Conservation (phyloP, 2,329 filamentous ascomycete genomes). For the Hirsutella rhossiliensis region DNA sequence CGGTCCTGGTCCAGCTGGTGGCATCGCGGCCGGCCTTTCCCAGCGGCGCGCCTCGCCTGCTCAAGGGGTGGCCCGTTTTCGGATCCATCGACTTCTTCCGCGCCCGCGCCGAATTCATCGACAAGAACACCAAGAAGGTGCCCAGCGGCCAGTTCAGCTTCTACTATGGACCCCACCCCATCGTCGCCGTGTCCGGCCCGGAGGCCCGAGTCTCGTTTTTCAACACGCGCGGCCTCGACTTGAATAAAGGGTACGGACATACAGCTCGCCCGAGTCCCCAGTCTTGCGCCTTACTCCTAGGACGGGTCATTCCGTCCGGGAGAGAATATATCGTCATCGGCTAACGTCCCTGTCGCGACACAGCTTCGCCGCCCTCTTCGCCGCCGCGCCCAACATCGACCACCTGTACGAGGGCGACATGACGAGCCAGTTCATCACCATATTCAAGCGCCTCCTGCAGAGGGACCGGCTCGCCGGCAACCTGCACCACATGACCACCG, state of each 20-base stretch:
- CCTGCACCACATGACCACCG: conserved; percentile 29
- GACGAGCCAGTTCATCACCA: conserved; percentile 12
- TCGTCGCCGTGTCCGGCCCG: conserved; percentile 31
- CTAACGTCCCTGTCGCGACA: neutral
- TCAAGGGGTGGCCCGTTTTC: conserved; percentile 24
- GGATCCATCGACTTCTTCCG: conserved; percentile 34
- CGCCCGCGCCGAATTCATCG: conserved; percentile 29
- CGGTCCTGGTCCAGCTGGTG: conserved; percentile 1
- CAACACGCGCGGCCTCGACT: conserved; percentile 29
- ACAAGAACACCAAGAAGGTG: conserved; percentile 15
- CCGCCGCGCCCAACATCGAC: conserved; percentile 13
- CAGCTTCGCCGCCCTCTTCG: conserved; percentile 19
- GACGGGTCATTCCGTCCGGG: too few relatives aligned
- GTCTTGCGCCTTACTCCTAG: too few relatives aligned
- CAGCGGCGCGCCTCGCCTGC: conserved; percentile 10
- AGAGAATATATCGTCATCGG: neutral
- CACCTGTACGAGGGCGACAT: conserved; percentile 10
- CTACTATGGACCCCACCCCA: conserved; percentile 29
- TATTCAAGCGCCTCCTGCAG: conserved; percentile 22
- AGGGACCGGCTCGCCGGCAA: conserved; percentile 23
- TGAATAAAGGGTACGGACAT: conserved; percentile 25
- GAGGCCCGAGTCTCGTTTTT: conserved; percentile 30
- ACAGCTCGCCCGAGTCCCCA: too few relatives aligned
- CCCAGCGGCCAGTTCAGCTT: conserved; percentile 34
- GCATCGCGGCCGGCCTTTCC: conserved; percentile 10